Percentiles rank a stretch among this genome's conserved stretches.
Evolutionary conservation across 148 eudicot species (phyloP).

Genomic region (Mesembryanthemum crystallinum): DNA sequence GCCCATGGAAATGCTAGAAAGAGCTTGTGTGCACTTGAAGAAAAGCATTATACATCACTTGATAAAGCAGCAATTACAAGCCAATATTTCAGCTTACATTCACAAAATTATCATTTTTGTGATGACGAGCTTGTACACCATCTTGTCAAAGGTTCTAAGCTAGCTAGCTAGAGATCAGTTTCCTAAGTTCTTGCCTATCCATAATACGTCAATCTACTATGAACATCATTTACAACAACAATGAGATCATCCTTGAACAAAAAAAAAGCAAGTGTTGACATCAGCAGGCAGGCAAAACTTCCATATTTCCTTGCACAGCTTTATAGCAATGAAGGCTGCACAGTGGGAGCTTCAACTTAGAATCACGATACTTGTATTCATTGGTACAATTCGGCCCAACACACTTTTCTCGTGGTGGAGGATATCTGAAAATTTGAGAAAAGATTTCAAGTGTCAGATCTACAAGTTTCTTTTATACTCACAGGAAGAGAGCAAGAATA

Average conservation of each 20-base stretch:
- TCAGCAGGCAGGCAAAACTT: constrained; percentile 37
- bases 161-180: constrained; percentile 1
- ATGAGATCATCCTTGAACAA: constrained; percentile 1
- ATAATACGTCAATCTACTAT: constrained; percentile 3
- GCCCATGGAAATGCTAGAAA: too few relatives aligned
- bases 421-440: constrained; percentile 41
- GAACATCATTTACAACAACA: constrained; percentile 23
- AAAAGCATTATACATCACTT: too few relatives aligned
- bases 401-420: constrained; percentile 64
- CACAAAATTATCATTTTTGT: not conserved
- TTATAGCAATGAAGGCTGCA: constrained; percentile 74
- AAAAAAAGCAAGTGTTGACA: constrained; percentile 4
- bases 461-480: not conserved
- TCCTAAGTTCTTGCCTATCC: not conserved
- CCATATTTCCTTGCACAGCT: constrained; percentile 41
- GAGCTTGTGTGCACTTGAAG: too few relatives aligned
- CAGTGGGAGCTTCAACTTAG: constrained; percentile 59
- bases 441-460: not conserved
- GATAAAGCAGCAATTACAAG: not conserved
- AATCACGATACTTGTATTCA: constrained; percentile 67
- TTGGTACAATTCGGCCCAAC: constrained; percentile 65
- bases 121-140: constrained; percentile 1
- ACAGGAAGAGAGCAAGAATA: not conserved
- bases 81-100: not conserved
- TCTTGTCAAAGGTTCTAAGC: constrained; percentile 4